Evolutionary conservation across 139 green algal genomes (phyloP).

Genomic region (Volvox africanus): DNA sequence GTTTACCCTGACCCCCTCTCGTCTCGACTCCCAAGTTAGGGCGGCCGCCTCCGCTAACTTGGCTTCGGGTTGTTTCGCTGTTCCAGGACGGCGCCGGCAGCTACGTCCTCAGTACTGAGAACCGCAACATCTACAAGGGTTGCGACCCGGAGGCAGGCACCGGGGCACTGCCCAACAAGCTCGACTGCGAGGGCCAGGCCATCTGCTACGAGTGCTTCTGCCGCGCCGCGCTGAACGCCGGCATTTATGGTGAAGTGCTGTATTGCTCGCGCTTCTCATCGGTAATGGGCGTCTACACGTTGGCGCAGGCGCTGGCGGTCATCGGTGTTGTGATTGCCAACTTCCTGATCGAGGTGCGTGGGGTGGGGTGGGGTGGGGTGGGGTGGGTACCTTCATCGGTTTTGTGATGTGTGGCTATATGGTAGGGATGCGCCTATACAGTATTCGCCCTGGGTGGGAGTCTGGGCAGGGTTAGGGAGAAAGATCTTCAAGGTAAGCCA

Average conservation of each 20-base stretch:
- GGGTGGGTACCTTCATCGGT: too few relatives aligned
- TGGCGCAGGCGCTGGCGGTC: slow-evolving; percentile 55
- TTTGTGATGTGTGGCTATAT: too few relatives aligned
- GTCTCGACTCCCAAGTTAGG: too few relatives aligned
- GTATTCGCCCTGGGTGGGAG: too few relatives aligned
- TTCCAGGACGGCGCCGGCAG: slow-evolving; percentile 24
- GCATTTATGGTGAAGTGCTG: slow-evolving; percentile 6
- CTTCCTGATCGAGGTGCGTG: slow-evolving; percentile 33
- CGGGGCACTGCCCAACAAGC: slow-evolving; percentile 19
- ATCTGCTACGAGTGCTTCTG: slow-evolving; percentile 74
- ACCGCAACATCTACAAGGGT: slow-evolving; percentile 4
- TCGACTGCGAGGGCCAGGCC: slow-evolving; percentile 40
- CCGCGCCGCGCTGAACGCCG: slow-evolving; percentile 24
- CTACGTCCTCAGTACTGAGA: neutral
- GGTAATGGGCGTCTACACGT: slow-evolving; percentile 19
- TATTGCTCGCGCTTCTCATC: slow-evolving; percentile 46
- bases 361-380: too few relatives aligned
- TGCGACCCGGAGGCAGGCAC: slow-evolving; percentile 26
- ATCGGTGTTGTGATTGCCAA: slow-evolving; percentile 65
- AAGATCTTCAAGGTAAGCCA: too few relatives aligned
- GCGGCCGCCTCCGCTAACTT: too few relatives aligned
- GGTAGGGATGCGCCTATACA: too few relatives aligned
- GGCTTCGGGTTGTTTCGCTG: too few relatives aligned
- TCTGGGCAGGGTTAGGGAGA: too few relatives aligned
- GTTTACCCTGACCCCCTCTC: too few relatives aligned